Base-by-base conservation (phyloP, 352 stramenopile species). In the Phytophthora colocasiae region DNA sequence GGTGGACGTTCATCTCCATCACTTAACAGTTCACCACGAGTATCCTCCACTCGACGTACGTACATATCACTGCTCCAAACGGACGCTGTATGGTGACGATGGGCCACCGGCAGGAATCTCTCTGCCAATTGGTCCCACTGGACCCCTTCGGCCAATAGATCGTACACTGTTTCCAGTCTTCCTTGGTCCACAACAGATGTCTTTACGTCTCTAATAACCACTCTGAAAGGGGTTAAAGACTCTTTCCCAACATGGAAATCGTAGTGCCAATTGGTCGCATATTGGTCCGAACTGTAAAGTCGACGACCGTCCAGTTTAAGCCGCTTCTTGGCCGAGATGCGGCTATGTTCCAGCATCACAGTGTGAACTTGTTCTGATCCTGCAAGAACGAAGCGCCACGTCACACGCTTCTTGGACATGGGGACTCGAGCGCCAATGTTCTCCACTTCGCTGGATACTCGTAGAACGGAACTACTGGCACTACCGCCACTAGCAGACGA, bases 31-130 rank as follows among this genome's bases (percentile, higher is more conserved):
- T 80, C 68, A 3, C 80, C 80, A 26, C 65, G 52, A 15, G 81
- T 77, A 27, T 89, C 72, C 24, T 75, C 69, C 27, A 96, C 84
- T 34, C 88, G 88, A 32, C 88, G 85, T 29, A 84, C 84, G 48
- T 94, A 96, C 56, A 85, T 75, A 38, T 87, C 83, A 49, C 85
- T 92, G 73, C 83, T 93, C 88, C 88, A 96, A 5, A 94, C 83
- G 0, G 75, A 76, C 19, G 62, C 48, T 29, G 69, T 61, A 39
- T 74, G 75, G 55, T 71, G 63, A 10, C 71, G 75, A 59, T 63
- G 58, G 19, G 61, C 53, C 3, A 68, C 47, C 0, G 77, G 67
- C 15, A 93, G 55, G 27, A 79, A 60, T 49, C 88, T 69, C 40
- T 94, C 83, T 0, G 78, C 54, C 27, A 94, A 73, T 45, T 81